Percentiles rank a stretch among this genome's conserved stretches.
Conservation (phyloP, 163 green algal species). For the Scenedesmus sp. region DNA sequence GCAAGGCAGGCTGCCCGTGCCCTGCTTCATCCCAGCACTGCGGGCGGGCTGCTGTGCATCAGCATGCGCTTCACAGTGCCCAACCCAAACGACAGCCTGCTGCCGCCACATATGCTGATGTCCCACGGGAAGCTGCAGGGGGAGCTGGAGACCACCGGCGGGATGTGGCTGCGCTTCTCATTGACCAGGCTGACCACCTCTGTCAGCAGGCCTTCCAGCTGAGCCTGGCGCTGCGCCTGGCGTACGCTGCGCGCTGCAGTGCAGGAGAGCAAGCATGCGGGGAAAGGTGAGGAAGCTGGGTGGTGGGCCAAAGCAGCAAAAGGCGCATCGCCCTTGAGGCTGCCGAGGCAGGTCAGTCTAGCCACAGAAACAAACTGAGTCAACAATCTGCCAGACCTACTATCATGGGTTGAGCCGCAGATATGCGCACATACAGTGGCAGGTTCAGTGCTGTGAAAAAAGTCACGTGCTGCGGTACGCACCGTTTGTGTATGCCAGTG, state of each 20-base stretch:
- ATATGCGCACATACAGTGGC: neutral
- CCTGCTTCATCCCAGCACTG: constrained; percentile 73
- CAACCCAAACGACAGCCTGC: constrained; percentile 68
- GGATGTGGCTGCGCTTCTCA: constrained; percentile 92
- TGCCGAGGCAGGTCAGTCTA: neutral
- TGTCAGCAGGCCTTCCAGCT: constrained; percentile 69
- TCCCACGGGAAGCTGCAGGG: constrained; percentile 94
- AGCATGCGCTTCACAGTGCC: constrained; percentile 89
- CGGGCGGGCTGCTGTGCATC: constrained; percentile 82
- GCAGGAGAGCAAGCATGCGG: neutral
- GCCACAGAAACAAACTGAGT: too few relatives aligned
- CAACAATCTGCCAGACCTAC: too few relatives aligned
- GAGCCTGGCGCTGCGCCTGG: constrained; percentile 48
- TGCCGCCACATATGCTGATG: constrained; percentile 78
- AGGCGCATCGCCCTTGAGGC: neutral
- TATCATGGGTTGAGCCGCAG: too few relatives aligned
- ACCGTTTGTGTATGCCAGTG: constrained; percentile 52
- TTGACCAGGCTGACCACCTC: constrained; percentile 78
- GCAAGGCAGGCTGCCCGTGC: too few relatives aligned
- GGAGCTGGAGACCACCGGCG: constrained; percentile 84
- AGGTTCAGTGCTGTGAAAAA: neutral
- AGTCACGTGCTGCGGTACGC: neutral
- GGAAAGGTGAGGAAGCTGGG: neutral
- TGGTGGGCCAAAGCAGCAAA: neutral
- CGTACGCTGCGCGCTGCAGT: constrained; percentile 40